A percentile compares a stretch with the other conserved stretches of the same genome.
These are phyloP conservation scores for Aquilaria yunnanensis DNA, from an alignment of 345 rosid genomes.

Conservation along the genomic window DNA sequence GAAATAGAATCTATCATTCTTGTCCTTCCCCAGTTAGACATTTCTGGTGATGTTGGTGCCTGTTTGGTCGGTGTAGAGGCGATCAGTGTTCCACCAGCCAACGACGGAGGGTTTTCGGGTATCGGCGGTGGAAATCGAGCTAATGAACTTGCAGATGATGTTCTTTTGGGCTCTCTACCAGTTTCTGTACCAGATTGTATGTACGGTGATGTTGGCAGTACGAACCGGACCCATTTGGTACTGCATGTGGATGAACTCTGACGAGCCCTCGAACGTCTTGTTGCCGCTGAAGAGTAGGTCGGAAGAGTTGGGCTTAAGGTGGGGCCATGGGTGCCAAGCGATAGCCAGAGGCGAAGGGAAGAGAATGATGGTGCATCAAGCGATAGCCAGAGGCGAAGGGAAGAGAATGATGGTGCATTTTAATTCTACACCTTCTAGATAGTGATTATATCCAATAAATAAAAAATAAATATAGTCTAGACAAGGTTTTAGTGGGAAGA, in stretches of 20 bases:
- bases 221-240: constrained; percentile 97
- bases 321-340: constrained; percentile 81
- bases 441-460: no score
- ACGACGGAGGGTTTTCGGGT: constrained; percentile 63
- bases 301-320: constrained; percentile 40
- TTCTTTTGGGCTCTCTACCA: no score
- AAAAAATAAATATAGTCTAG: no score
- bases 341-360: no score
- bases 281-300: constrained; percentile 40
- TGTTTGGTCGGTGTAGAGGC: constrained; percentile 82
- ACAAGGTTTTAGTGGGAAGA: no score
- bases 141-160: no score
- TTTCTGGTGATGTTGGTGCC: constrained; percentile 57
- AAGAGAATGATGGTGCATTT: no score
- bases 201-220: no score
- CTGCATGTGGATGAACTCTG: constrained; percentile 68
- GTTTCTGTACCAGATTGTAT: no score
- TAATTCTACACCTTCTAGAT: no score
- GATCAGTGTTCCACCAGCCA: constrained; percentile 95
- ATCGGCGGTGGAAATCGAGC: constrained; percentile 59
- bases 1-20: constrained; percentile 85
- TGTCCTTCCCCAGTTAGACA: constrained; percentile 63
- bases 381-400: no score
- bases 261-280: constrained; percentile 92
- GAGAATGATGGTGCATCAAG: no score